Percentiles rank a stretch among this genome's conserved stretches.
These are phyloP conservation scores for Mycena galericulata DNA, from an alignment of 768 basidiomycete species.

Conservation along the genomic window DNA sequence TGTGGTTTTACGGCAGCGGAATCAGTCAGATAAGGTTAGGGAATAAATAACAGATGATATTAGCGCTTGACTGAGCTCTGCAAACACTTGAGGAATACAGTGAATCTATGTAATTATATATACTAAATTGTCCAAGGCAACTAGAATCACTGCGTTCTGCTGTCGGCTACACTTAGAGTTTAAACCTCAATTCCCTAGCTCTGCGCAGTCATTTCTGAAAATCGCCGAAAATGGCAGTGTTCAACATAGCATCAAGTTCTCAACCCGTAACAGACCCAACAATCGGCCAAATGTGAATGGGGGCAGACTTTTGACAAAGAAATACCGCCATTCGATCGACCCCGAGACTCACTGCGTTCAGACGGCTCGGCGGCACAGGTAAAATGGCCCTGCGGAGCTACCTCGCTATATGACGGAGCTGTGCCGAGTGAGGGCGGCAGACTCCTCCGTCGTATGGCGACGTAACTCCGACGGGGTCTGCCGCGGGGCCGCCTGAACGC, in stretches of 20 bases:
- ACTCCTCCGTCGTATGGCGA: too few species aligned
- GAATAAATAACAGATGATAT: not conserved
- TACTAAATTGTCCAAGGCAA: not conserved
- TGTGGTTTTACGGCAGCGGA: not conserved
- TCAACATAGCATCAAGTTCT: not conserved
- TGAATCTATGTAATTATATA: not conserved
- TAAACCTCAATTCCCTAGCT: not conserved
- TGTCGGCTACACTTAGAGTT: too few species aligned
- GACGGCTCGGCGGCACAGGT: too few species aligned
- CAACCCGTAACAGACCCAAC: not conserved
- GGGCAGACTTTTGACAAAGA: conserved; percentile 1
- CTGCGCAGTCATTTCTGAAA: not conserved
- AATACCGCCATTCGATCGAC: not conserved
- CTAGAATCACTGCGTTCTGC: too few species aligned
- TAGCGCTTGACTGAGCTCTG: not conserved
- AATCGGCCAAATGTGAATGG: not conserved
- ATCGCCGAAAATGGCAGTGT: conserved; percentile 1
- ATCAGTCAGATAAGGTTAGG: not conserved
- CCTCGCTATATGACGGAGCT: too few species aligned
- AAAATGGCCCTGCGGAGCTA: too few species aligned
- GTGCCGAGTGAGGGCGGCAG: too few species aligned
- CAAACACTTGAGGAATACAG: not conserved
- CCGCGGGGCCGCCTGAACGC: too few species aligned
- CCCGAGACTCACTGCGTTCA: too few species aligned
- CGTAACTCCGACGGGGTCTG: too few species aligned